phyloP scores from a whole-genome alignment of 2,329 filamentous ascomycete species.

The Aspergillus flavus region DNA sequence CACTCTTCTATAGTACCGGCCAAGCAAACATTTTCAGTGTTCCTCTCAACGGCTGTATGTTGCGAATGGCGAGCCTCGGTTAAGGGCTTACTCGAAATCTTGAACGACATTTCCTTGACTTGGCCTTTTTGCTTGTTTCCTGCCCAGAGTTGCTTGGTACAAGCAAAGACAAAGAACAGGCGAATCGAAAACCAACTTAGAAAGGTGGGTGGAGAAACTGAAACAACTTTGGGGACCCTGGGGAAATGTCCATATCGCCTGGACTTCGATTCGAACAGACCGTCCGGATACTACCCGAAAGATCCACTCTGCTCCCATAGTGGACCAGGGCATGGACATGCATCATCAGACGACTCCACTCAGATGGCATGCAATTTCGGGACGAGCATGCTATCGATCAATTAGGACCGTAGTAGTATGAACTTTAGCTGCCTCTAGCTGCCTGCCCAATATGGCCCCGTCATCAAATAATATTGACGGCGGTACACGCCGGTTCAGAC shows the following conservation, averaged over 20 bases:
- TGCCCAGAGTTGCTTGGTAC: constrained; percentile 4
- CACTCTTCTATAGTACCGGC: rapidly evolving
- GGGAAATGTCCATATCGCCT: neutral
- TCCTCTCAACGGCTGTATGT: neutral
- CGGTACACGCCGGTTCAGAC: neutral
- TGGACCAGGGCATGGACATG: neutral
- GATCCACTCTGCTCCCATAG: neutral
- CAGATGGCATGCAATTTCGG: neutral
- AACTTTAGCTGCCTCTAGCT: neutral
- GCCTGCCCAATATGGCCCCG: neutral
- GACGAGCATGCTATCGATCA: neutral
- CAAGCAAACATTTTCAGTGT: neutral
- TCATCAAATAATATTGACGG: neutral
- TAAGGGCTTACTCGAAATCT: too few relatives aligned
- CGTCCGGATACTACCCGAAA: neutral
- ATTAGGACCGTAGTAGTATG: neutral
- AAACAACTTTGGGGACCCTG: constrained; percentile 2
- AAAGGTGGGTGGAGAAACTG: neutral
- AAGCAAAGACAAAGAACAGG: neutral
- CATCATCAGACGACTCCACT: neutral
- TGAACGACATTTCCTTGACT: neutral
- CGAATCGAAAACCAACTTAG: neutral
- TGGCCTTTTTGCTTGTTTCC: constrained; percentile 3
- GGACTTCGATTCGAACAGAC: neutral
- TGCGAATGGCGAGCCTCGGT: neutral